Evolutionary conservation across 805 yeast genomes (phyloP).

Genomic region (Hanseniaspora vineae): DNA sequence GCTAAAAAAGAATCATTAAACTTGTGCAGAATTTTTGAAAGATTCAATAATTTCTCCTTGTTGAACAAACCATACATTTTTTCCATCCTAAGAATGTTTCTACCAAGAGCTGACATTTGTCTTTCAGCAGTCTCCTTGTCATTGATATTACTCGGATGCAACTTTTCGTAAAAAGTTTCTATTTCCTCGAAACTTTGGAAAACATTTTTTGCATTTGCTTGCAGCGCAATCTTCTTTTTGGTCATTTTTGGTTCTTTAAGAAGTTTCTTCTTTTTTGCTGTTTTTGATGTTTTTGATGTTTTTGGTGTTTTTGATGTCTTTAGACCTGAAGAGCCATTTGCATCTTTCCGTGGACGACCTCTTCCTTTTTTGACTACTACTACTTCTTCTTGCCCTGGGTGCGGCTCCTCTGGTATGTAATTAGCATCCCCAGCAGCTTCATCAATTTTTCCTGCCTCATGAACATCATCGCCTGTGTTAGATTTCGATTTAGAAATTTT

Average conservation of each 20-base stretch:
- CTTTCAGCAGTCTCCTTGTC: constrained; percentile 1
- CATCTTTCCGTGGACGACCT: no score
- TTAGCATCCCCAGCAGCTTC: no score
- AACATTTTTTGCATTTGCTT: neutral
- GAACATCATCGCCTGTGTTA: no score
- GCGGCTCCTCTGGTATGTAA: no score
- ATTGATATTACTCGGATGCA: neutral
- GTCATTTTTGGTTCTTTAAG: neutral
- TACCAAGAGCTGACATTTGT: neutral
- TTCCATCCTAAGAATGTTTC: constrained; percentile 21
- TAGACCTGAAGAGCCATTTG: no score
- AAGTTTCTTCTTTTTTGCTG: no score
- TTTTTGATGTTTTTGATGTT: no score
- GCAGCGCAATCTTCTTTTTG: constrained; percentile 2
- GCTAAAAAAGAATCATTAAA: constrained; percentile 6
- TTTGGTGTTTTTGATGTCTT: no score
- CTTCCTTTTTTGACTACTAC: no score
- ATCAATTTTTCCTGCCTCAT: no score
- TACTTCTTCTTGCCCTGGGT: no score
- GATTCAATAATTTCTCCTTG: constrained; percentile 27
- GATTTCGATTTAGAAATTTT: no score
- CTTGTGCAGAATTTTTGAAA: constrained; percentile 22
- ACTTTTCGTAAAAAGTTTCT: constrained; percentile 1
- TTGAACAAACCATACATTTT: constrained; percentile 37
- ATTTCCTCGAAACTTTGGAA: neutral